Conservation (phyloP, 306 rosid genomes). For the Calophaca sinica region DNA sequence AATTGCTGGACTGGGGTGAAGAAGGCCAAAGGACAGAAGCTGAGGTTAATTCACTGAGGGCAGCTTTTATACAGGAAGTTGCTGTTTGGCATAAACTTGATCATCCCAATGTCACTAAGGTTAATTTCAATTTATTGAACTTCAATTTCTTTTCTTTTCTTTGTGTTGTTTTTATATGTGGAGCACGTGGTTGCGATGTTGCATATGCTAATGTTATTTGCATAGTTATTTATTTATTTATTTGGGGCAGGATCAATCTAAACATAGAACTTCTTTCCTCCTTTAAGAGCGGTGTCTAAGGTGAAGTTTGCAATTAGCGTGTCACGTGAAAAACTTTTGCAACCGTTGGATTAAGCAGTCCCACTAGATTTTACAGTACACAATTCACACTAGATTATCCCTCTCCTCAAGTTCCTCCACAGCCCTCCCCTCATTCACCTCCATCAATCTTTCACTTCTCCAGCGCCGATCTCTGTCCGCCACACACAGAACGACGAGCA, state of each 20-base stretch:
- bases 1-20: slow-evolving; percentile 98
- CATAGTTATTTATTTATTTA: neutral
- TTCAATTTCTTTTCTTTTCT: slow-evolving; percentile 7
- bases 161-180: slow-evolving; percentile 10
- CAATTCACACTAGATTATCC: too few species aligned
- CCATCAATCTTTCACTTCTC: too few species aligned
- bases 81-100: slow-evolving; percentile 99
- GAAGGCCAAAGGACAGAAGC: slow-evolving; percentile 97
- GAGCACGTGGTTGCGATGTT: slow-evolving; percentile 28
- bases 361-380: too few species aligned
- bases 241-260: neutral
- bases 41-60: slow-evolving; percentile 84
- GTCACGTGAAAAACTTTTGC: too few species aligned
- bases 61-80: slow-evolving; percentile 96
- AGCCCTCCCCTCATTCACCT: too few species aligned
- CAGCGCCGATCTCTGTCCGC: too few species aligned
- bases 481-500: too few species aligned
- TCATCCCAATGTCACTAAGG: slow-evolving; percentile 98
- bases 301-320: too few species aligned
- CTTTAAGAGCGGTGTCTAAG: neutral
- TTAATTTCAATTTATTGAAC: slow-evolving; percentile 46
- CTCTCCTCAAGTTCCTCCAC: too few species aligned
- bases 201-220: slow-evolving; percentile 27
- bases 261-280: neutral
- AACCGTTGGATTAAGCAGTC: too few species aligned